Evolutionary conservation across 2,329 filamentous ascomycete species (phyloP), one percentile per base, ranked within the genome.

Genomic region (Pseudocercospora pini-densiflorae): DNA sequence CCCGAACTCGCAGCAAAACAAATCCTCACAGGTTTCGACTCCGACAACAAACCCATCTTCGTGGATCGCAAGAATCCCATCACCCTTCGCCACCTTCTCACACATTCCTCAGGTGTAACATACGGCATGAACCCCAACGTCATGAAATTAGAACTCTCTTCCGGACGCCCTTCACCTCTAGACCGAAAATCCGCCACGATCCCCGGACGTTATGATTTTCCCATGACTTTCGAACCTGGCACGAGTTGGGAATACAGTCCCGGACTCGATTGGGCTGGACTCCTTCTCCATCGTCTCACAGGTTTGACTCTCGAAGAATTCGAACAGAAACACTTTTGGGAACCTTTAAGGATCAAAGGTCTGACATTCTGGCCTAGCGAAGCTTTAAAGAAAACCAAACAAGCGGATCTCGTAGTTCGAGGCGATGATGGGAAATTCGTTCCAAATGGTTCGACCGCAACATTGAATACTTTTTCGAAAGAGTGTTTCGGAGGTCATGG

Each of bases 141-240:
- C 9, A 76, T 73, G 2, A 77, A 72, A 45, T 70, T 70, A 29
- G 67, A 63, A 24, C 23, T 43, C 0, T 72, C 68, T 7, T 43
- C n/a, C 69, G 70, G 70, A 12, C 33, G 59, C 29, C 27, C 70
- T 0, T 24, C 60, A 3, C 43, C 53, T 4, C 9, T 40, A 5
- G 27, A 43, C 6, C 68, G 64, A 53, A 47, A 62, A 1, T 72
- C 70, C 19, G 16, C 60, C 1, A 77, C 77, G 0, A 80, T 87
- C 0, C 79, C 82, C 10, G 79, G 82, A 19, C 69, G 79, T 0
- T 85, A 81, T 66, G 66, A 68, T 10, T 79, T 81, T 9, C 84
- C 85, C 0, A 79, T 88, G 2, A 59, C 73, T 9, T 86, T 81
- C 67, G 82, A 88, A 63, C 86, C 86, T 0, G 86, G 85, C 0